A percentile compares a stretch with the other conserved stretches of the same genome.
Evolutionary conservation across 1,139 yeast species (phyloP).

Genomic region (Geotrichum histeridarum): DNA sequence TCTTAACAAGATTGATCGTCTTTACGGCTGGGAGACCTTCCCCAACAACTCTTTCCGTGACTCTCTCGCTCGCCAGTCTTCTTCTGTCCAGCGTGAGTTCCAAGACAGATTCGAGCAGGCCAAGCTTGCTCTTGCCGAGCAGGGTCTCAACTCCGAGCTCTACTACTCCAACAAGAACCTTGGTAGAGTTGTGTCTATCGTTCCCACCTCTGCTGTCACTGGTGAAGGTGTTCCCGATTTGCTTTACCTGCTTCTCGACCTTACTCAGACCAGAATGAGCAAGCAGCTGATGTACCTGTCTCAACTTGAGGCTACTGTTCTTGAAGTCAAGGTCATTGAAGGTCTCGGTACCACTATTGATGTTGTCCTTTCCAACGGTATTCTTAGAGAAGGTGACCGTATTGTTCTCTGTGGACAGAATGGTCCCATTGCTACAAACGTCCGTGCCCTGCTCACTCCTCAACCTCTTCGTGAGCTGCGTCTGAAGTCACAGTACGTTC

Average conservation of each 20-base stretch:
- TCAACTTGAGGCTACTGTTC: constrained; percentile 87
- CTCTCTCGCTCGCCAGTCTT: constrained; percentile 73
- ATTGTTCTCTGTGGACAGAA: constrained; percentile 95
- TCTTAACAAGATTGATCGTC: constrained; percentile 92
- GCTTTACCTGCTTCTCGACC: constrained; percentile 88
- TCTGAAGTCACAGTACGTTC: constrained; percentile 88
- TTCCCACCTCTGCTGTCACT: constrained; percentile 97
- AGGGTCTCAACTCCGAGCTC: constrained; percentile 95
- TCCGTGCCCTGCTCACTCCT: constrained; percentile 93
- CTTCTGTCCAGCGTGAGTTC: constrained; percentile 87
- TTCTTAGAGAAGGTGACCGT: constrained; percentile 89
- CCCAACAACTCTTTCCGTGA: constrained; percentile 96
- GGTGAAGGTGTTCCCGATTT: constrained; percentile 99
- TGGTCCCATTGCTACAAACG: constrained; percentile 97
- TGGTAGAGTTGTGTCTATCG: constrained; percentile 89
- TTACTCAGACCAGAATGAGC: constrained; percentile 98
- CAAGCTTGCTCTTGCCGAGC: constrained; percentile 90
- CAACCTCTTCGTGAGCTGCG: constrained; percentile 96
- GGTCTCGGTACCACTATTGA: constrained; percentile 99
- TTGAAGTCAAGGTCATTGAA: constrained; percentile 97
- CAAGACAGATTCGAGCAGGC: constrained; percentile 81
- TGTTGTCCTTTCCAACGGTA: constrained; percentile 93
- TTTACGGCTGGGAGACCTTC: constrained; percentile 84
- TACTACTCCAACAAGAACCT: constrained; percentile 92
- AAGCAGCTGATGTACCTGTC: constrained; percentile 96